Percentiles rank a stretch among this genome's conserved stretches.
Evolutionary conservation across 1,284 basidiomycete genomes (phyloP).

Genomic region (Apiotrichum gamsii): DNA sequence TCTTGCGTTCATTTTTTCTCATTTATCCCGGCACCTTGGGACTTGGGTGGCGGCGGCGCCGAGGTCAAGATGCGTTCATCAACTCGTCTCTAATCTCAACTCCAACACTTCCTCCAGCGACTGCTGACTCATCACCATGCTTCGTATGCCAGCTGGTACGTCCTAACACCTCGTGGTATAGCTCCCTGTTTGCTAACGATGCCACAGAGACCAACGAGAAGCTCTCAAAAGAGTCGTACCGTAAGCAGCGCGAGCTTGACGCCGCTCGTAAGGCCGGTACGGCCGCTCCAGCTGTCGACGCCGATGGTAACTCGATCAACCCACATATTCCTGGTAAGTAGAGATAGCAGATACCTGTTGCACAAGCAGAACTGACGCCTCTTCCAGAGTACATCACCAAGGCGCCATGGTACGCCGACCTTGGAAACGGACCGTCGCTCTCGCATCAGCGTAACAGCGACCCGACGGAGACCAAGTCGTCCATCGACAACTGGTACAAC

Average conservation of each 20-base stretch:
- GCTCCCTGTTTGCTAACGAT: constrained; percentile 3
- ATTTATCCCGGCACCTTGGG: constrained; percentile 4
- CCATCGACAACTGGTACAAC: constrained; percentile 87
- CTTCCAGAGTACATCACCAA: constrained; percentile 78
- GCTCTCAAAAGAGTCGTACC: constrained; percentile 85
- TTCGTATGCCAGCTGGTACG: constrained; percentile 21
- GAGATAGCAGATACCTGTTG: neutral
- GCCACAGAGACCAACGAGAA: constrained; percentile 49
- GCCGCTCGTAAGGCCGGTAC: constrained; percentile 92
- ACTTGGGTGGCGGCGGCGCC: neutral
- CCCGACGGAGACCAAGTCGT: constrained; percentile 56
- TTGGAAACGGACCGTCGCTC: constrained; percentile 75
- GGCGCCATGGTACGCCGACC: constrained; percentile 95
- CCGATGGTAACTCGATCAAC: constrained; percentile 91
- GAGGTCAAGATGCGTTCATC: too few relatives aligned
- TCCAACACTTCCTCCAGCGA: neutral
- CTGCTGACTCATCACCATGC: constrained; percentile 16
- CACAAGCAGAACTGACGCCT: neutral
- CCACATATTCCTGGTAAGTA: constrained; percentile 90
- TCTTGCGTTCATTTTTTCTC: constrained; percentile 1
- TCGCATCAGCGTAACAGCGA: constrained; percentile 75
- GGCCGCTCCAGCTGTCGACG: constrained; percentile 87
- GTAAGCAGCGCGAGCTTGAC: constrained; percentile 91
- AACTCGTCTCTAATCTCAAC: too few relatives aligned
- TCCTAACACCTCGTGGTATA: too few relatives aligned